Base-by-base conservation (phyloP, 1,139 yeast species). In the Hemisphaericaspora xylanilytica region DNA sequence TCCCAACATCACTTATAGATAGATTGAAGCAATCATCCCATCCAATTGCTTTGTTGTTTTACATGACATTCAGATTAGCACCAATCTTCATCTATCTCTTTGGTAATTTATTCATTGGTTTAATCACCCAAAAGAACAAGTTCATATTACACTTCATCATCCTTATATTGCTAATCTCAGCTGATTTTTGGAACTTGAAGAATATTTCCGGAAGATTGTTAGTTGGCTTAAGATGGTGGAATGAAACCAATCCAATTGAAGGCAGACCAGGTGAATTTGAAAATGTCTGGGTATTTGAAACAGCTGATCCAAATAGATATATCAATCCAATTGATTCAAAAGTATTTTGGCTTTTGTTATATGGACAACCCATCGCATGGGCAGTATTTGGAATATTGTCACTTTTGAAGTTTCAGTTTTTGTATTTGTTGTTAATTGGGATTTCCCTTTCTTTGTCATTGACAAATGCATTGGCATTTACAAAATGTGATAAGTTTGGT, bases 181-280 rank as follows among this genome's bases (percentile, higher is more conserved):
- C 88, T 1, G 98, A 92, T 59, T 92, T 92, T 56, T 92, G 97
- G 95, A 85, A 87, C 55, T 81, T 88, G 32, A 92, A 92, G 56
- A 92, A 92, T 59, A 86, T 92, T 12, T 73, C 95, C 12, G 98
- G 98, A 0, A 70, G 97, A 44, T 73, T 87, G 39, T 64, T 92
- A 41, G 97, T 92, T 5, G 97, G 97, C 0, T 71, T 92, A 46
- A 74, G 98, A 49, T 90, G 97, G 96, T 89, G 96, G 96, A 88
- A 87, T 58, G 90, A 85, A 55, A 71, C 73, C 29, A 75, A 64
- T 54, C 43, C 58, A 15, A 53, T 59, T 5, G 61, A 59, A 15
- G 65, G 69, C 32, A 66, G 80, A 50, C 46, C 55, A 1, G 90
- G 92, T 4, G 70, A 64, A 17, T 67, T 66, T 28, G 84, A 82